Evolutionary conservation across 2,329 filamentous ascomycete species (phyloP).

Genomic region (Aspergillus fumigatiaffinis): DNA sequence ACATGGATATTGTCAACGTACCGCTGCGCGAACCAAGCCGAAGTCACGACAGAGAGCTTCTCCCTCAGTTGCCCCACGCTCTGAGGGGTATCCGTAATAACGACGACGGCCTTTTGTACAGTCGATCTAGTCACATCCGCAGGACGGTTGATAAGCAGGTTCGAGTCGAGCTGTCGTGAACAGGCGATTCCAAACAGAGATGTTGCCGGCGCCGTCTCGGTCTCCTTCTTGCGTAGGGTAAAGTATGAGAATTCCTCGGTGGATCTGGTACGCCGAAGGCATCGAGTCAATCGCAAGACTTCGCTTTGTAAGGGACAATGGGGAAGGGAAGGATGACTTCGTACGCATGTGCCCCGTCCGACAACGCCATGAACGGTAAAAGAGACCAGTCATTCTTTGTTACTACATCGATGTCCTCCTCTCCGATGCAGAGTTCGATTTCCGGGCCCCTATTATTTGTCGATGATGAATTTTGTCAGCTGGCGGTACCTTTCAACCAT

Average conservation of each 20-base stretch:
- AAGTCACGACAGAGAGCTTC: slow-evolving; percentile 83
- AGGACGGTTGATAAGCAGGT: slow-evolving; percentile 70
- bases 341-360: slow-evolving; percentile 90
- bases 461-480: slow-evolving; percentile 2
- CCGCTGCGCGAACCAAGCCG: slow-evolving; percentile 93
- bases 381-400: slow-evolving; percentile 83
- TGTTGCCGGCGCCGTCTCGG: slow-evolving; percentile 53
- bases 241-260: slow-evolving; percentile 99
- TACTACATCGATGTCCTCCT: slow-evolving; percentile 73
- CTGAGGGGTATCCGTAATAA: slow-evolving; percentile 86
- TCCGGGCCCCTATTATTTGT: slow-evolving; percentile 66
- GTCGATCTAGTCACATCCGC: slow-evolving; percentile 93
- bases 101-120: slow-evolving; percentile 96
- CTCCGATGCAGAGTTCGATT: slow-evolving; percentile 86
- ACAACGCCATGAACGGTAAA: slow-evolving; percentile 93
- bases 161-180: slow-evolving; percentile 83
- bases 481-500: not conserved
- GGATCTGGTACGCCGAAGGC: slow-evolving; percentile 50
- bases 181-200: slow-evolving; percentile 96
- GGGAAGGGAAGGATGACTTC: slow-evolving; percentile 24
- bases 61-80: slow-evolving; percentile 88
- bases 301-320: slow-evolving; percentile 1
- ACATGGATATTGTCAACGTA: slow-evolving; percentile 30
- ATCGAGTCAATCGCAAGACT: slow-evolving; percentile 9
- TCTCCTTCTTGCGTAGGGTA: slow-evolving; percentile 65